Conservation (phyloP, 805 yeast genomes). For the Sungouiella blattae region DNA sequence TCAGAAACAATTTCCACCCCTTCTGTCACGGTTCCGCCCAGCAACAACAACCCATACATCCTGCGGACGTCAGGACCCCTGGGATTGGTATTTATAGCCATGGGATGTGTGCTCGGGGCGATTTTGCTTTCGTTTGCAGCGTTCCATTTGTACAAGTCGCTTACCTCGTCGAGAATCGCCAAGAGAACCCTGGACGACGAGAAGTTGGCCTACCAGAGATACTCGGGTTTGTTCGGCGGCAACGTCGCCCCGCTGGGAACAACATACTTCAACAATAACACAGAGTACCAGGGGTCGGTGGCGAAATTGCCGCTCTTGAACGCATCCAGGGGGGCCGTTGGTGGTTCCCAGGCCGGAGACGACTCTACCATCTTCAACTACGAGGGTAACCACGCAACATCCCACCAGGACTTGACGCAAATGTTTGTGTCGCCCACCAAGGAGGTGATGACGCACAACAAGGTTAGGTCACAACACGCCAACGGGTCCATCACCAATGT, state of each 20-base stretch:
- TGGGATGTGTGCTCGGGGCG: conserved; percentile 66
- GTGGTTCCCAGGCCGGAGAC: conserved; percentile 27
- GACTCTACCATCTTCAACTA: conserved; percentile 32
- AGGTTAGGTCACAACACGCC: conserved; percentile 24
- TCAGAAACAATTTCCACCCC: conserved; percentile 39
- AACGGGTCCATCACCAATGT: conserved; percentile 14
- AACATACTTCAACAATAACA: conserved; percentile 4
- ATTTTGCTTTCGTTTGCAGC: conserved; percentile 47
- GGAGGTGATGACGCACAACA: conserved; percentile 56
- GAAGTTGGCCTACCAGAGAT: conserved; percentile 29
- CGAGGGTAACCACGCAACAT: conserved; percentile 26
- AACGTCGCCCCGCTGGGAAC: conserved; percentile 2
- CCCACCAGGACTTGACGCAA: conserved; percentile 40
- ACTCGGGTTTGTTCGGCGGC: conserved; percentile 14
- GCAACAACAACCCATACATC: conserved; percentile 62
- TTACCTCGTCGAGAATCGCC: conserved; percentile 50
- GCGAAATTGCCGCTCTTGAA: conserved; percentile 34
- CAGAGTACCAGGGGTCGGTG: conserved; percentile 20
- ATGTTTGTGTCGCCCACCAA: conserved; percentile 81
- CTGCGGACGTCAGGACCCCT: conserved; percentile 49
- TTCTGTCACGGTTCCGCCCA: conserved; percentile 54
- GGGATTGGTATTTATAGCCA: conserved; percentile 82
- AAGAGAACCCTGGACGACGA: conserved; percentile 39
- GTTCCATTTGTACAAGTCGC: conserved; percentile 50
- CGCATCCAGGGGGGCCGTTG: conserved; percentile 17